Conservation (phyloP, 208 protist genomes). For the Acanthamoeba healyi region DNA sequence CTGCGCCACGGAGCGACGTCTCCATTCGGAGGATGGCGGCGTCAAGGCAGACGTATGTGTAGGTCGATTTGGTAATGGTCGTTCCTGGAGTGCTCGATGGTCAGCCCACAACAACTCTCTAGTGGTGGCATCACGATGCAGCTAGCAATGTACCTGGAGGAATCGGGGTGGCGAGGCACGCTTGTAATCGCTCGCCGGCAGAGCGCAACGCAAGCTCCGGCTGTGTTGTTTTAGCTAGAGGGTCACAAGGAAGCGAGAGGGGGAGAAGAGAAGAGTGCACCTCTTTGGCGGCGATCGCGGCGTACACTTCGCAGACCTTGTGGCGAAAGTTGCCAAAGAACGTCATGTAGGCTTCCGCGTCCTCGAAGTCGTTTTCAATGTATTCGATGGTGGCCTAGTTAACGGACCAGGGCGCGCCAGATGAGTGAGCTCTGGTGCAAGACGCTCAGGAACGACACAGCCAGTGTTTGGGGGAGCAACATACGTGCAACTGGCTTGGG, state of each 20-base stretch:
- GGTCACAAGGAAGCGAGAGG: background rate
- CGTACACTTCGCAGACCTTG: background rate
- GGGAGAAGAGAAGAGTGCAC: background rate
- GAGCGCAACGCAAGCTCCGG: background rate
- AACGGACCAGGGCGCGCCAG: no score
- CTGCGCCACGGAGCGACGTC: background rate
- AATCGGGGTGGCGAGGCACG: background rate
- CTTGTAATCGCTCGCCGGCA: background rate
- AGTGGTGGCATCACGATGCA: background rate
- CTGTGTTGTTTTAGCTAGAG: background rate
- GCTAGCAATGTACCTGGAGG: background rate
- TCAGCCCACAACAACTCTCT: no score
- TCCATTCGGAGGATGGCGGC: background rate
- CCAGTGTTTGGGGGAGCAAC: background rate
- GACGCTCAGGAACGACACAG: background rate
- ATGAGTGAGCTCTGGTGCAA: background rate
- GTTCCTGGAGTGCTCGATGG: no score
- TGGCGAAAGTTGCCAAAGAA: background rate
- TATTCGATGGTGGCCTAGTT: background rate
- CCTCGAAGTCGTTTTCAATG: conserved; percentile 13
- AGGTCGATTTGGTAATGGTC: no score
- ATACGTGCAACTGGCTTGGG: background rate
- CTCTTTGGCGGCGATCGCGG: background rate
- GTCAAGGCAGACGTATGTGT: background rate
- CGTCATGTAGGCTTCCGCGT: background rate